Percentiles rank a stretch among this genome's conserved stretches.
Conservation (phyloP, 306 rosid species). For the Crotalaria pallida region DNA sequence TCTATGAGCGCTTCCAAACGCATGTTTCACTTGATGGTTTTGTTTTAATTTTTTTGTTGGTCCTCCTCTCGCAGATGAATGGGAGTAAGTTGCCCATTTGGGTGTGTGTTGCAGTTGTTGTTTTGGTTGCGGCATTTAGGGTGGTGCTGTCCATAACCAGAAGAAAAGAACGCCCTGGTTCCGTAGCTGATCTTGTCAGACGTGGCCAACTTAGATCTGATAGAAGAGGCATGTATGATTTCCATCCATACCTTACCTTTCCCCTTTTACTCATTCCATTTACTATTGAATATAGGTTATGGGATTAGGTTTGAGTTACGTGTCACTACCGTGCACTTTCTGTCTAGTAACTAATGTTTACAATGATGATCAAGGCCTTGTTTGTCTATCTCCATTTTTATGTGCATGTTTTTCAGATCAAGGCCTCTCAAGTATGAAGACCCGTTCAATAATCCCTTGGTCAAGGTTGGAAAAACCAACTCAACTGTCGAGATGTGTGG, state of each 20-base stretch:
- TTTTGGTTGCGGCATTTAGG: conserved; percentile 40
- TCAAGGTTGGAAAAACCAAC: conserved; percentile 71
- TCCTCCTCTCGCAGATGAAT: conserved; percentile 27
- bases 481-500: conserved; percentile 89
- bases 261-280: not conserved
- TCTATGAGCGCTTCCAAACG: too few species aligned
- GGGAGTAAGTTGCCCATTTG: conserved; percentile 49
- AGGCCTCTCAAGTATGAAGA: conserved; percentile 87
- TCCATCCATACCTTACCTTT: conserved; percentile 21
- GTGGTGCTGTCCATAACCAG: conserved; percentile 24
- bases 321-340: not conserved
- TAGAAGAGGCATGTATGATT: conserved; percentile 99
- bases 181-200: conserved; percentile 87
- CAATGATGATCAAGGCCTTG: not conserved
- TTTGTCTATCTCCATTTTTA: conserved; percentile 1
- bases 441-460: conserved; percentile 87
- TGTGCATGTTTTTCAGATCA: conserved; percentile 46
- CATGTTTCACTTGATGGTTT: not conserved
- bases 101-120: conserved; percentile 50
- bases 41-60: not conserved
- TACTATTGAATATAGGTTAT: not conserved
- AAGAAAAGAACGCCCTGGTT: conserved; percentile 57
- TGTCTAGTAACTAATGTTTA: not conserved
- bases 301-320: not conserved
- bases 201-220: conserved; percentile 97